phyloP scores from a whole-genome alignment of 176 grass and related monocot species.

The Pontederia crassipes region DNA sequence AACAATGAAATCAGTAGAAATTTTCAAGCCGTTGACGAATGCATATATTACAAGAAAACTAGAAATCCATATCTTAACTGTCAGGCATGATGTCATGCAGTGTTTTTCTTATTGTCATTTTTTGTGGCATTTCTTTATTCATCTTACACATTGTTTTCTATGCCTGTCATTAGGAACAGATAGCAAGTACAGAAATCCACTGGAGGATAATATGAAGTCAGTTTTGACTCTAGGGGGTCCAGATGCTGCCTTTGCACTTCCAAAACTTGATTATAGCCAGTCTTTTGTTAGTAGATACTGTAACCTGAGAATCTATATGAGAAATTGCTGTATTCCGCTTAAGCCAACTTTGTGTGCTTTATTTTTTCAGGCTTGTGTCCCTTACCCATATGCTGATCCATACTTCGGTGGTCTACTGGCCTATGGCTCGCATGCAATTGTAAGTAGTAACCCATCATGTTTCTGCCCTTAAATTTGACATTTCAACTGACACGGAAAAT shows the following conservation, averaged over 20 bases:
- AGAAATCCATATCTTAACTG: too few species aligned
- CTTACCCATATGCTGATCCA: slow-evolving; percentile 71
- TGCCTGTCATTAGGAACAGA: slow-evolving; percentile 26
- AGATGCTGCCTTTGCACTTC: slow-evolving; percentile 36
- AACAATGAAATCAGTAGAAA: too few species aligned
- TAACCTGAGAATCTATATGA: background rate
- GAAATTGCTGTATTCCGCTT: background rate
- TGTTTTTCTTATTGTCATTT: background rate
- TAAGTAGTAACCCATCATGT: slow-evolving; percentile 12
- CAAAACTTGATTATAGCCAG: slow-evolving; percentile 48
- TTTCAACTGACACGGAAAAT: too few species aligned
- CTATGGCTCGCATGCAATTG: slow-evolving; percentile 55
- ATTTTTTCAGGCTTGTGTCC: slow-evolving; percentile 38
- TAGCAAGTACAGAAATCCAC: slow-evolving; percentile 33
- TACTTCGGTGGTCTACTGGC: slow-evolving; percentile 43
- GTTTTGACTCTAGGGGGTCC: slow-evolving; percentile 50
- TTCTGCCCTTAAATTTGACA: too few species aligned
- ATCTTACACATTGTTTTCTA: background rate
- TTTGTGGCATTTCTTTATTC: background rate
- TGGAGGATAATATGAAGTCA: slow-evolving; percentile 62
- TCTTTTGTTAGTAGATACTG: slow-evolving; percentile 44
- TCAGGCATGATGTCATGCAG: background rate
- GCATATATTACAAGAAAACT: too few species aligned
- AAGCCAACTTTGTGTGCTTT: background rate
- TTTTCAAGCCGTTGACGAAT: too few species aligned